Base-by-base conservation (phyloP, 306 rosid genomes). In the Cicer arietinum region DNA sequence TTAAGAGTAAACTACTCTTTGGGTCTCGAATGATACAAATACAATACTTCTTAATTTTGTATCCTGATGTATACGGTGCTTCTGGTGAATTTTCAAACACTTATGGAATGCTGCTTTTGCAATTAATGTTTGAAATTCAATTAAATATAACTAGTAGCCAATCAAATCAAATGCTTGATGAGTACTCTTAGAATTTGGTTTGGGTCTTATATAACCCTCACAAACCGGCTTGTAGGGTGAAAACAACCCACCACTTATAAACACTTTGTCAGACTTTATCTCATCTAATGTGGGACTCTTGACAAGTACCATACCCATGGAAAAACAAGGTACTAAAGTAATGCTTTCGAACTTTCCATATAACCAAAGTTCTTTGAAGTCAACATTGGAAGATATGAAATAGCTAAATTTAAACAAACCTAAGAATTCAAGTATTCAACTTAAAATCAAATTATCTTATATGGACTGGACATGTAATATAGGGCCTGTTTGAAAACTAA, bases 131-230 rank as follows among this genome's bases (percentile, higher is more conserved):
- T 76, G 41, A 25, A 40, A 16, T 41, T 51, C 48, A 10, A 30
- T 30, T 56, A 56, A 67, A 56, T 77, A 67, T 44, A 56, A 30
- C 50, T 45, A 54, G 61, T 60, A 67, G 60, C 30, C 59, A 67
- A 77, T 67, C 72, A 51, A 77, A 77, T 67, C 72, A 51, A 77
- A 77, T 67, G 68, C 42, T 67, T 54, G 50, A 30, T 44, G 68
- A 10, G 14, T 22, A 25, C 4, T 25, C 35, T 25, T 25, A 25
- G 35, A 25, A 2, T 25, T 25, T 25, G 35, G 35, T 25, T 3
- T 25, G 35, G 4, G 35, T 0, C 35, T 4, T 25, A 25, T 0
- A 25, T 4, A 25, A 25, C 35, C 35, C 35, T 25, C 35, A 25
- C 35, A 3, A 3, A 25, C 35, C 35, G 4, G 35, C 35, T 25